phyloP scores from a whole-genome alignment of 2,329 filamentous ascomycete genomes.

The Nectriaceae sp. region DNA sequence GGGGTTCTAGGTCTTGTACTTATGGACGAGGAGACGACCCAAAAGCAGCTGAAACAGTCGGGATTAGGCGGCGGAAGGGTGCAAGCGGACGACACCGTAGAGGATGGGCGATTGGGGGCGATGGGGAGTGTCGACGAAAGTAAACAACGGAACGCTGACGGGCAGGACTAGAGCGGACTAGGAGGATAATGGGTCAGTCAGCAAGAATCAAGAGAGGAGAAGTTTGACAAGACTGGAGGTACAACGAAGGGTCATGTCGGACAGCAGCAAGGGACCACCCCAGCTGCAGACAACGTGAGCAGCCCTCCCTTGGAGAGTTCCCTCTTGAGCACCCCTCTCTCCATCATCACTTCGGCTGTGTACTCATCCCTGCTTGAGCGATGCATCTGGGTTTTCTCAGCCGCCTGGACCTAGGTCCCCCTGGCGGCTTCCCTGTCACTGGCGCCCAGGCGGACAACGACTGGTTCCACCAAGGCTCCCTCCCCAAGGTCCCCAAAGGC shows the following conservation, averaged over 20 bases:
- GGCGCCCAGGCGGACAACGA: too few species aligned
- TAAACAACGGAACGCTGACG: neutral
- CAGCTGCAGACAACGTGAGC: constrained; percentile 10
- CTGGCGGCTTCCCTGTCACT: neutral
- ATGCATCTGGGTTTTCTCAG: neutral
- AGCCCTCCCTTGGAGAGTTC: too few species aligned
- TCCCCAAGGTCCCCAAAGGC: too few species aligned
- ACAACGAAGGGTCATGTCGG: neutral
- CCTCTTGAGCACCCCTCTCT: too few species aligned
- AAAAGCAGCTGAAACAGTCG: neutral
- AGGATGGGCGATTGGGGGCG: neutral
- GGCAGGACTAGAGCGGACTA: constrained; percentile 8
- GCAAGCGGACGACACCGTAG: neutral
- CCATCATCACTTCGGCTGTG: too few species aligned
- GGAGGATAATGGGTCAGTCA: constrained; percentile 18
- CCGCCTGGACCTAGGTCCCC: neutral
- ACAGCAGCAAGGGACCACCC: constrained; percentile 17
- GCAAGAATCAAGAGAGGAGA: constrained; percentile 14
- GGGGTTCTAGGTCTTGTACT: neutral
- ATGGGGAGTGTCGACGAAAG: neutral
- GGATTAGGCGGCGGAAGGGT: neutral
- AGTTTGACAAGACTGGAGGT: constrained; percentile 17
- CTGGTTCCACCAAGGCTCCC: too few species aligned
- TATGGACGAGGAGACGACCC: neutral
- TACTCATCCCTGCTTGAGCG: too few species aligned